These are phyloP conservation scores for Erysimum cheiranthoides DNA, from an alignment of 345 rosid species.

Conservation along the genomic window DNA sequence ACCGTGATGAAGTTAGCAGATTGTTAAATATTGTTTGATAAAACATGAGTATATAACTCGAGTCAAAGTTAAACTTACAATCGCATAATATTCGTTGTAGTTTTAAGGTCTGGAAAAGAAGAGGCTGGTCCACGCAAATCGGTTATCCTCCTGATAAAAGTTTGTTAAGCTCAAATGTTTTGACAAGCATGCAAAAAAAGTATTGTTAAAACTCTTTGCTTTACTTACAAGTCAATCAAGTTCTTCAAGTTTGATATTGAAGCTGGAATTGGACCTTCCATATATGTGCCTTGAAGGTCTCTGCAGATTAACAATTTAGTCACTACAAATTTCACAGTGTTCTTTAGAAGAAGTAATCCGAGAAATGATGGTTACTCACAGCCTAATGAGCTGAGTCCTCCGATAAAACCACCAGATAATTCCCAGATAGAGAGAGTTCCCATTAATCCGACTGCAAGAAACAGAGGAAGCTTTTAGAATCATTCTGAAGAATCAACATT, in stretches of 20 bases:
- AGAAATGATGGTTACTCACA: conserved; percentile 55
- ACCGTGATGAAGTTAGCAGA: conserved; percentile 49
- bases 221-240: conserved; percentile 65
- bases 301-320: conserved; percentile 44
- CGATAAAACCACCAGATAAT: conserved; percentile 79
- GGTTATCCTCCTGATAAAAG: conserved; percentile 62
- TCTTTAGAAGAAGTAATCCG: neutral
- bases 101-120: conserved; percentile 58
- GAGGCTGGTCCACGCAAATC: conserved; percentile 63
- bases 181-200: neutral
- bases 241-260: conserved; percentile 58
- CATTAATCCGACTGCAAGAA: conserved; percentile 75
- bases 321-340: neutral
- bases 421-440: conserved; percentile 71
- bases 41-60: neutral
- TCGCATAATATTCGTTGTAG: conserved; percentile 16
- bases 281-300: conserved; percentile 77
- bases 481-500: neutral
- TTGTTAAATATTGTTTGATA: conserved; percentile 6
- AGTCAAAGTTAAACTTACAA: conserved; percentile 57
- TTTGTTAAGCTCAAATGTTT: neutral
- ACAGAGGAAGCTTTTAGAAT: neutral
- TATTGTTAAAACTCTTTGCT: neutral
- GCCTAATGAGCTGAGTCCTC: conserved; percentile 64
- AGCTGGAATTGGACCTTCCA: conserved; percentile 93